Evolutionary conservation across 2,329 filamentous ascomycete species (phyloP).

Genomic region (Colletotrichum phormii): DNA sequence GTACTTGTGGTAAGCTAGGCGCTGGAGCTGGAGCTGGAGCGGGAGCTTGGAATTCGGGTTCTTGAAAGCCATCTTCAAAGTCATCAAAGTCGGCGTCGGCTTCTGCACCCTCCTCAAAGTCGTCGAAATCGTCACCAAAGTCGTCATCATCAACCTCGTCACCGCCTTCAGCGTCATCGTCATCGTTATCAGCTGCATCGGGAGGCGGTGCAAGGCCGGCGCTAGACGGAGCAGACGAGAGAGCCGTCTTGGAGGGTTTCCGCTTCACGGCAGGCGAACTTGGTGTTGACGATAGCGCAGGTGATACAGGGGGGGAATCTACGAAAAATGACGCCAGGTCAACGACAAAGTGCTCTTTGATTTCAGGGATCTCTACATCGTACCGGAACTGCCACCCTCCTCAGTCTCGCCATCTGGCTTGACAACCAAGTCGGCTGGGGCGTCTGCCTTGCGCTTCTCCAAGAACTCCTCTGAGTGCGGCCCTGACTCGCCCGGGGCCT

Average conservation of each 20-base stretch:
- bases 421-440: constrained; percentile 64
- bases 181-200: constrained; percentile 43
- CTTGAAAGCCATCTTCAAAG: constrained; percentile 79
- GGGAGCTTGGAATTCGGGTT: constrained; percentile 55
- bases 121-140: constrained; percentile 71
- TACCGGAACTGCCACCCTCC: constrained; percentile 48
- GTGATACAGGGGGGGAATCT: constrained; percentile 50
- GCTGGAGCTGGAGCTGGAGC: constrained; percentile 44
- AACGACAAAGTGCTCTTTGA: constrained; percentile 38
- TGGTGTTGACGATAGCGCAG: constrained; percentile 43
- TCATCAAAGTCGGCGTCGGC: constrained; percentile 72
- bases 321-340: constrained; percentile 45
- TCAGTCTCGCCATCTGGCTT: constrained; percentile 57
- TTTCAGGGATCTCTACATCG: constrained; percentile 39
- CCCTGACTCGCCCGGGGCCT: constrained; percentile 58
- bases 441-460: constrained; percentile 61
- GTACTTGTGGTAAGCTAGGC: constrained; percentile 48
- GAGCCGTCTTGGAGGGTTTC: constrained; percentile 45
- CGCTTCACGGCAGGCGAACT: constrained; percentile 46
- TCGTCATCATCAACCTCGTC: constrained; percentile 55
- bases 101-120: constrained; percentile 70
- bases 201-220: constrained; percentile 29
- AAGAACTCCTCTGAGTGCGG: constrained; percentile 58
- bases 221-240: constrained; percentile 26
- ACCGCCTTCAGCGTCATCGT: constrained; percentile 41